Percentiles rank a stretch among this genome's conserved stretches.
phyloP scores from a whole-genome alignment of 2,329 filamentous ascomycete species.

The Hypoxylon rubiginosum region DNA sequence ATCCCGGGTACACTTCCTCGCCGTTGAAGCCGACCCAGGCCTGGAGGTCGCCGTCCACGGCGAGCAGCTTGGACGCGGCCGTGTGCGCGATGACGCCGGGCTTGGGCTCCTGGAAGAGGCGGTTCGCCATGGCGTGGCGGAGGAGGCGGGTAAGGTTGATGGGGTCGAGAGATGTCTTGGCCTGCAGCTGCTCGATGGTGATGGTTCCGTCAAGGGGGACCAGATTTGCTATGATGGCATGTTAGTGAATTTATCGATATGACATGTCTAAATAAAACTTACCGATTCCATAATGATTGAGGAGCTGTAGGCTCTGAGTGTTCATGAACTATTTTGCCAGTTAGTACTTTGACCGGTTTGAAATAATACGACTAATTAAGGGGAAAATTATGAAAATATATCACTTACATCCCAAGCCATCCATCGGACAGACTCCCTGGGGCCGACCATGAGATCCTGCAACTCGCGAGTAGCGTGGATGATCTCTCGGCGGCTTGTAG shows the following conservation, averaged over 20 bases:
- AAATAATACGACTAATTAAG: neutral
- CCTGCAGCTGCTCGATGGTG: constrained; percentile 60
- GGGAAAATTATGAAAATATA: neutral
- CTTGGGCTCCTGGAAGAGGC: constrained; percentile 66
- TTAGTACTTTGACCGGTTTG: neutral
- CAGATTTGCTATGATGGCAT: constrained; percentile 58
- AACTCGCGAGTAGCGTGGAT: constrained; percentile 65
- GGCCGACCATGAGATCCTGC: constrained; percentile 62
- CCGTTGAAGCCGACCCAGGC: constrained; percentile 69
- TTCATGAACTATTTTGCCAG: constrained; percentile 60
- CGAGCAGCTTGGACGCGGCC: constrained; percentile 65
- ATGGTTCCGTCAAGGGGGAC: constrained; percentile 63
- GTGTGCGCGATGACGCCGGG: constrained; percentile 68
- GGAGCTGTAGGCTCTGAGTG: constrained; percentile 63
- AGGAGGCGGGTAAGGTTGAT: constrained; percentile 65
- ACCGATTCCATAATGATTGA: constrained; percentile 66
- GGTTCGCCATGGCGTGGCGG: constrained; percentile 70
- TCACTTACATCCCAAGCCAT: constrained; percentile 64
- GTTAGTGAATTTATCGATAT: constrained; percentile 2
- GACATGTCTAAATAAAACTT: constrained; percentile 29
- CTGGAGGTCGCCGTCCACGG: constrained; percentile 61
- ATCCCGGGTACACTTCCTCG: constrained; percentile 66
- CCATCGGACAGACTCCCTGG: constrained; percentile 65
- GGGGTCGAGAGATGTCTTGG: constrained; percentile 61
- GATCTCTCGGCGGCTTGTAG: constrained; percentile 61